These are phyloP conservation scores for Neoascochyta sp. DNA, from an alignment of 2,329 filamentous ascomycete species.

Conservation along the genomic window DNA sequence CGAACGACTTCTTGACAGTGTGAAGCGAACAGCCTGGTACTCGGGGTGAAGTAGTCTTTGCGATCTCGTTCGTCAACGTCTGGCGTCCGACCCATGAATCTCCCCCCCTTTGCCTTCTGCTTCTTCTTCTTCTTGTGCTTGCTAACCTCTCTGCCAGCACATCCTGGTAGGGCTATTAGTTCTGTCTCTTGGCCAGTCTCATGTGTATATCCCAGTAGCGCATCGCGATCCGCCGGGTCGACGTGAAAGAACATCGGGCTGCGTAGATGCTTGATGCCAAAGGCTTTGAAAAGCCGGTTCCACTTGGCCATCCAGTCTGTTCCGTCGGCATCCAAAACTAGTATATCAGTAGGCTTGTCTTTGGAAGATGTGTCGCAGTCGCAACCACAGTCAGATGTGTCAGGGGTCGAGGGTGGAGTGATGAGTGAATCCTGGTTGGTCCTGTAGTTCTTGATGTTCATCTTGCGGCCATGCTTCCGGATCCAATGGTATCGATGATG, in stretches of 20 bases:
- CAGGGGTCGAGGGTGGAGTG: conserved; percentile 22
- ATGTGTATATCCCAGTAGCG: conserved; percentile 66
- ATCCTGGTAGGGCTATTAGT: conserved; percentile 66
- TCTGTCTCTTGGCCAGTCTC: conserved; percentile 59
- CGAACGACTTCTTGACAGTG: conserved; percentile 43
- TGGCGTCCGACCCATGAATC: conserved; percentile 41
- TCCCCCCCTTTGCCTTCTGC: conserved; percentile 35
- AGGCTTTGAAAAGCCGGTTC: conserved; percentile 64
- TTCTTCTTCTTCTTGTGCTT: conserved; percentile 73
- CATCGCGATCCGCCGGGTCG: conserved; percentile 71
- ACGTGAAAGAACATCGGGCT: conserved; percentile 83
- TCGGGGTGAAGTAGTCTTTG: conserved; percentile 47
- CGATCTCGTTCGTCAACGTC: conserved; percentile 47
- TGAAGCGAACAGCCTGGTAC: conserved; percentile 38
- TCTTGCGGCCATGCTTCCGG: conserved; percentile 57
- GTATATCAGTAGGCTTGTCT: conserved; percentile 20
- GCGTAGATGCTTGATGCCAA: conserved; percentile 67
- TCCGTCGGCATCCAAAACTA: conserved; percentile 65
- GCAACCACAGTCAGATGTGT: conserved; percentile 16
- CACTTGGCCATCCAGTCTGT: conserved; percentile 66
- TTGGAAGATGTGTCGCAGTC: conserved; percentile 2
- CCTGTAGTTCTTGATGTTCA: conserved; percentile 54
- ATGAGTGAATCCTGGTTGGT: conserved; percentile 37
- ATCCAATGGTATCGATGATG: conserved; percentile 80
- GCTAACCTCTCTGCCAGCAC: conserved; percentile 74